These are phyloP conservation scores for Chaetoceros muelleri DNA, from an alignment of 108 stramenopile genomes.

Conservation along the genomic window DNA sequence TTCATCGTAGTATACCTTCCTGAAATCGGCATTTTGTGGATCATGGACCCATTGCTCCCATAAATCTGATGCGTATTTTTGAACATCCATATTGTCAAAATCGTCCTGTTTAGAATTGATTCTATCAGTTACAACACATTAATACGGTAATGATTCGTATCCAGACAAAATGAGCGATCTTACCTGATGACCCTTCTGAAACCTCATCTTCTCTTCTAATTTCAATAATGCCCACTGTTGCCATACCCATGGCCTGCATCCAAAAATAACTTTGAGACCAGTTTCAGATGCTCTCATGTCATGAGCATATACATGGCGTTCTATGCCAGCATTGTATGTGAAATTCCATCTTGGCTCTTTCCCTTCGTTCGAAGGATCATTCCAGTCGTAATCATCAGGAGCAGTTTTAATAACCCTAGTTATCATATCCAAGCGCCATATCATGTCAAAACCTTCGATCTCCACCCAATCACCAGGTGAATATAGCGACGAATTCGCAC, in stretches of 20 bases:
- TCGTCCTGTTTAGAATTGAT: no score
- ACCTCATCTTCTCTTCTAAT: constrained; percentile 30
- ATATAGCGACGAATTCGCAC: not conserved
- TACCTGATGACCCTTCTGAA: constrained; percentile 30
- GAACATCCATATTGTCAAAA: constrained; percentile 26
- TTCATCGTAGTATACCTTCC: constrained; percentile 14
- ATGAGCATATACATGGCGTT: not conserved
- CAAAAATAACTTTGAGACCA: constrained; percentile 24
- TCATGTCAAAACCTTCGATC: constrained; percentile 22
- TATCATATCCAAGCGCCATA: constrained; percentile 27
- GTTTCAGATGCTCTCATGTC: constrained; percentile 7
- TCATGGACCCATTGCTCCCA: constrained; percentile 31
- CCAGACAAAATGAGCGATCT: no score
- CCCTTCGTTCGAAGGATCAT: constrained; percentile 10
- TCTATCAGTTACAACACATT: no score
- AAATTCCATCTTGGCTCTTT: constrained; percentile 7
- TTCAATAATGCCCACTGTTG: constrained; percentile 30
- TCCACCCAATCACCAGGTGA: constrained; percentile 32
- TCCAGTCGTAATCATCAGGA: constrained; percentile 21
- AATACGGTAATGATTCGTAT: no score
- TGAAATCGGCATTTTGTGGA: constrained; percentile 23
- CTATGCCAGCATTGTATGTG: not conserved
- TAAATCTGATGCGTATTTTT: constrained; percentile 18
- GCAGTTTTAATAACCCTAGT: constrained; percentile 17
- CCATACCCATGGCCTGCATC: constrained; percentile 38